A percentile compares a stretch with the other conserved stretches of the same genome.
These are phyloP conservation scores for Acacia crassicarpa DNA, from an alignment of 306 rosid species.

Conservation along the genomic window DNA sequence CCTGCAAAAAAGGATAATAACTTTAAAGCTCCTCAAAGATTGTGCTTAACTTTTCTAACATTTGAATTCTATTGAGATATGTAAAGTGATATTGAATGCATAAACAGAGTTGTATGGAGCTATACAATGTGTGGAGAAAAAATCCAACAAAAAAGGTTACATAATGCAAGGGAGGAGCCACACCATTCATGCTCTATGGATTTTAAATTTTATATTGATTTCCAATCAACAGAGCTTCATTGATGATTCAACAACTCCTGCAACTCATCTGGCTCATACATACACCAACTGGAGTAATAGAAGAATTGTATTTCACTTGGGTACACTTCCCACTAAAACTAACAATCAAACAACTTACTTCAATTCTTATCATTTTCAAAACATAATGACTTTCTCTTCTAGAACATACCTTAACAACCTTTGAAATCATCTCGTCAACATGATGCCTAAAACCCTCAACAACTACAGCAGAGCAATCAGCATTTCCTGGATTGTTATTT, in stretches of 20 bases:
- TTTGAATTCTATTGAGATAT: not conserved
- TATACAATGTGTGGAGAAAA: not conserved
- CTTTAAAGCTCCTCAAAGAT: not conserved
- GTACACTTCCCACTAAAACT: not conserved
- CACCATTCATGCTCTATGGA: not conserved
- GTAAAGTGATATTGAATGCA: not conserved
- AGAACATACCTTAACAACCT: conserved; percentile 62
- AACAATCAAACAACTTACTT: not conserved
- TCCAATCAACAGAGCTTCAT: not conserved
- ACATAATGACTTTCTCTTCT: not conserved
- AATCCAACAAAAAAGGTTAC: not conserved
- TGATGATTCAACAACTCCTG: not conserved
- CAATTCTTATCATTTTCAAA: not conserved
- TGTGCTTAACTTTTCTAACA: not conserved
- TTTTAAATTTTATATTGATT: not conserved
- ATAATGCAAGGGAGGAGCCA: not conserved
- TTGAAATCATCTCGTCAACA: conserved; percentile 48
- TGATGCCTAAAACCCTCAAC: conserved; percentile 49
- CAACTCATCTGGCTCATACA: not conserved
- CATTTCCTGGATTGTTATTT: conserved; percentile 26
- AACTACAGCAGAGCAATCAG: conserved; percentile 31
- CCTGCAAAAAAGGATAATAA: not conserved
- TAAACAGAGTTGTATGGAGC: not conserved
- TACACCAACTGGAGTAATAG: not conserved
- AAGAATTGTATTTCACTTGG: not conserved